Base-by-base conservation (phyloP, 306 rosid genomes). In the Parietaria judaica region DNA sequence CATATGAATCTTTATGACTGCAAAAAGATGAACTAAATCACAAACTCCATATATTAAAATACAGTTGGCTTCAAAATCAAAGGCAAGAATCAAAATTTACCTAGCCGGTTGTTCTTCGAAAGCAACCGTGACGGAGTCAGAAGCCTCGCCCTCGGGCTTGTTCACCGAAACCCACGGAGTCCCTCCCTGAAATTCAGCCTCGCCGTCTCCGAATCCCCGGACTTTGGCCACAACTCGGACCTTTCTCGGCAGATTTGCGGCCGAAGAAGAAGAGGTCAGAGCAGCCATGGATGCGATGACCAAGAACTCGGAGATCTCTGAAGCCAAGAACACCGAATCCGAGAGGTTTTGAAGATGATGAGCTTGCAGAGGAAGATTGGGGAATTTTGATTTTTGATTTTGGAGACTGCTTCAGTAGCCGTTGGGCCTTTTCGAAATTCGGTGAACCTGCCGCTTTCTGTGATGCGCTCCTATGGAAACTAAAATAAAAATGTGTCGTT, bases 191-290 rank as follows among this genome's bases (percentile, higher is more conserved):
- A 39, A 10, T 31, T 78, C 74, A 0, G 70, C 63, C 16, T 69
- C 81, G 31, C 51, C 56, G 67, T 7, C 65, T 3, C 79, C 10
- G 15, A 41, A 69, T 3, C 83, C 84, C 8, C 83, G 67, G 48
- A 88, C 52, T 45, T 76, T 88, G 15, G 86, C 92, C 0, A 88
- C 77, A 3, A 80, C 70, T 11, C 95, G 72, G 68, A 91, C 77
- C 62, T 78, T 91, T 0, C 65, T 74, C 45, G 5, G 54, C 15
- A 66, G 14, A 7, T 31, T 66, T n/a, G 67, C 34, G 13, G 9
- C 13, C 53, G 53, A 49, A 49, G 41, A 64, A 3, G 73, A 45
- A 51, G 54, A 65, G 1, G 6, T 7, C 10, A 5, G 13, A 9
- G 75, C 71, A 58, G 81, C 86, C 97, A 91, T 87, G 45, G 47